Evolutionary conservation across 2,329 filamentous ascomycete genomes (phyloP), one percentile per base, ranked within the genome.

Genomic region (Xylariaceae sp.): DNA sequence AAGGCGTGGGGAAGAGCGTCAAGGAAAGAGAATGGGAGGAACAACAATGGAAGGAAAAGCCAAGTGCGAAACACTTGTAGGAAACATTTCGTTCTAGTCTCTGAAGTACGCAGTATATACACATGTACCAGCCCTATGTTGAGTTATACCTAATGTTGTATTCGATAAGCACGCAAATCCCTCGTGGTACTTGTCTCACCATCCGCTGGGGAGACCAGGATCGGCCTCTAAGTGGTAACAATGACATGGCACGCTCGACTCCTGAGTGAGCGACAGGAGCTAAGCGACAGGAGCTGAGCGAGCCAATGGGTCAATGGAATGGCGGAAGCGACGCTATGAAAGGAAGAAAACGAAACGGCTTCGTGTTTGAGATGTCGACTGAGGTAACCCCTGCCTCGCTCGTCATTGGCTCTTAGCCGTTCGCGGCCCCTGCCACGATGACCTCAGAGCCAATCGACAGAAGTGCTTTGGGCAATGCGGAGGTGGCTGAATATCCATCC

Each of bases 341-440:
- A 21, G 45, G 43, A 42, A 44, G 11, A 58, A 66, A 67, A 68
- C 64, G 65, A 68, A 66, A 67, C 65, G 40, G 18, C 50, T 47
- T 33, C 42, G 50, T 49, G 65, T 68, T 68, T 68, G 66, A 66
- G 57, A 48, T 64, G 43, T 55, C 54, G 52, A 51, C 33, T 45
- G 52, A 48, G 20, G 41, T 6, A n/a, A 32, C 60, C 58, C 53
- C 55, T 54, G 32, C 43, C 15, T 37, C 11, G 15, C 2, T 6
- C 51, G 29, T 53, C 1, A 64, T 63, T 65, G 58, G 60, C 35
- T 35, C 26, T 18, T 50, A 30, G 37, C 37, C 41, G 36, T 35
- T n/a, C 21, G 15, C 6, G 26, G 44, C n/a, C 21, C 7, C 21
- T 37, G 26, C 32, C n/a, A 26, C n/a, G 21, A 43, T 33, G 44